Base-by-base conservation (phyloP, 345 rosid genomes). In the Sonneratia caseolaris region DNA sequence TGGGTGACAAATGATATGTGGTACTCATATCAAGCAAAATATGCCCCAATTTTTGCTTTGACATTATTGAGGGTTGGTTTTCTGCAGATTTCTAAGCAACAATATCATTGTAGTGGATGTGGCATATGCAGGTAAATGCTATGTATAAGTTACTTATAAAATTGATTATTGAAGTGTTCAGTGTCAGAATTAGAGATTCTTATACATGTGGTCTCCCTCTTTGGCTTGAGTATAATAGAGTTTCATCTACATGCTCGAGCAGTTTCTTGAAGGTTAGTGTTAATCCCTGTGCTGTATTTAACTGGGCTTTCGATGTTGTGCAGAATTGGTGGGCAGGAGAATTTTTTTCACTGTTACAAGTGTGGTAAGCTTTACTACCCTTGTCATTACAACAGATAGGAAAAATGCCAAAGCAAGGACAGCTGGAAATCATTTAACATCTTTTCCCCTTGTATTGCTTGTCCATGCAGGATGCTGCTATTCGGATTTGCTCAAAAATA, bases 321-420 rank as follows among this genome's bases (percentile, higher is more conserved):
- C 81, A 93, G 98, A 79, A 86, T 88, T 15, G 98, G 98, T 15
- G 96, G 97, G 38, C 77, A 77, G 47, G 94, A 88, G 71, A 91
- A 93, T 81, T 91, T 89, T 84, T 93, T 91, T 73, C 98, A 93
- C 76, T 93, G 98, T 70, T 61, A 75, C 76, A 93, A 91, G 82
- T 93, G 98, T 76, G 93, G 98, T 93, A 82, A 83, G 91, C 66
- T 68, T 48, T 64, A 27, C 37, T n/a, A 21, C 8, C 47, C 12
- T 32, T 37, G 47, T 42, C 56, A 37, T 21, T 27, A 11, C 42
- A 51, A 1, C 10, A 16, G 36, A 1, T 4, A 11, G 36, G 16
- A 43, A 24, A 69, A 0, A 21, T 38, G 37, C 24, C 4, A 32
- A 4, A n/a, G n/a, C 43, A 21, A 3, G 22, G n/a, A 24, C 42